Percentiles rank a stretch among this genome's conserved stretches.
phyloP scores from a whole-genome alignment of 192 early-diverging fungal genomes.

The Thamnidium elegans region DNA sequence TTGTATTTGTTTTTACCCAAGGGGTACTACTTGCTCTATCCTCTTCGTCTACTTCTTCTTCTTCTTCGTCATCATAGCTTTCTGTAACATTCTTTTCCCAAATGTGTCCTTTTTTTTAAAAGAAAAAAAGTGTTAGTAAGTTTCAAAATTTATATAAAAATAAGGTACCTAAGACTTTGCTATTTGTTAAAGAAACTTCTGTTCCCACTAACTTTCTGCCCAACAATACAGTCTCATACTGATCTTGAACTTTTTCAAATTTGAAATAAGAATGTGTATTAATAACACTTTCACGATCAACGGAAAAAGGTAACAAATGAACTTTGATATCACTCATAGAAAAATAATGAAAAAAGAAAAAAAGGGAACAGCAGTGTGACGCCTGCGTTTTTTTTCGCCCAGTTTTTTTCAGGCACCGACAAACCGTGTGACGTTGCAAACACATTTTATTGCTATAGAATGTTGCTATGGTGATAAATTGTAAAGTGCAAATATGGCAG shows the following conservation, averaged over 20 bases:
- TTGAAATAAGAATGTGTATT: slow-evolving; percentile 10
- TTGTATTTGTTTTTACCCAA: slow-evolving; percentile 9
- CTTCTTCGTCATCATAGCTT: not conserved
- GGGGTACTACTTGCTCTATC: not conserved
- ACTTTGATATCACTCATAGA: not conserved
- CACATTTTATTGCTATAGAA: no score
- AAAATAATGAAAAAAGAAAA: not conserved
- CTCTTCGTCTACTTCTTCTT: slow-evolving; percentile 4
- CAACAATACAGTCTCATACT: slow-evolving; percentile 4
- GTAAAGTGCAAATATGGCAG: no score
- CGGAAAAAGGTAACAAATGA: slow-evolving; percentile 12
- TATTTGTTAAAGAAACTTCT: not conserved
- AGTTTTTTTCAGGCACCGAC: no score
- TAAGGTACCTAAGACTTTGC: no score
- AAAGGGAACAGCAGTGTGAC: no score
- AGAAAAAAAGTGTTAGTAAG: no score
- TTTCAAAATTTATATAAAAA: no score
- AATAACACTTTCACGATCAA: not conserved
- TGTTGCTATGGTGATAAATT: no score
- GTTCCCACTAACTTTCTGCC: slow-evolving; percentile 10
- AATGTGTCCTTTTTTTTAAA: no score
- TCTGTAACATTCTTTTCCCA: no score
- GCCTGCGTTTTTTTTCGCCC: no score
- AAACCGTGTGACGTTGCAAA: no score
- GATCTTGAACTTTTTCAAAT: not conserved